Conservation (phyloP, 148 eudicot genomes). For the Spergularia bocconei region DNA sequence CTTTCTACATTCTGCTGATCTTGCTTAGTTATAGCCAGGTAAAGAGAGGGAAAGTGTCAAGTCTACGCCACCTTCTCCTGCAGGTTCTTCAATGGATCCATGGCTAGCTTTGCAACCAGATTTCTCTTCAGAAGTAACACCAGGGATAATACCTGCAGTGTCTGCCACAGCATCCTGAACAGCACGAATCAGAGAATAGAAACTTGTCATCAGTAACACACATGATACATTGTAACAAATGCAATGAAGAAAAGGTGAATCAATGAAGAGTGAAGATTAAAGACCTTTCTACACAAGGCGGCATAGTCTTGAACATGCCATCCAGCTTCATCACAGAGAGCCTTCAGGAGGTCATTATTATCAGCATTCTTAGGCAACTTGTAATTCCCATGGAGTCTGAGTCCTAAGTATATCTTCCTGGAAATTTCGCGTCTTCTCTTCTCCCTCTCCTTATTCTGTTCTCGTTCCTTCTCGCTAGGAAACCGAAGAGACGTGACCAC, state of each 20-base stretch:
- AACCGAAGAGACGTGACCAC: slow-evolving; percentile 34
- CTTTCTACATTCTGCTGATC: not conserved
- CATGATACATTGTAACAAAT: not conserved
- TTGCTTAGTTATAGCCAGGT: slow-evolving; percentile 22
- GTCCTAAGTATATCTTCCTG: slow-evolving; percentile 29
- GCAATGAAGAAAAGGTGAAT: not conserved
- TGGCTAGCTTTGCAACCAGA: slow-evolving; percentile 1
- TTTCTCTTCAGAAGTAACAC: slow-evolving; percentile 7
- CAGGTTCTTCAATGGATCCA: slow-evolving; percentile 16
- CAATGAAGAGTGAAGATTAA: not conserved
- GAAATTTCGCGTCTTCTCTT: slow-evolving; percentile 32
- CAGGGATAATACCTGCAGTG: not conserved
- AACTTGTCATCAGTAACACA: not conserved
- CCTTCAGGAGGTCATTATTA: slow-evolving; percentile 36
- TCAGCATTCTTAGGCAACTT: slow-evolving; percentile 37
- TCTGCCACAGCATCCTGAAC: slow-evolving; percentile 13
- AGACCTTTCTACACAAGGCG: slow-evolving; percentile 35
- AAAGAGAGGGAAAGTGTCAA: slow-evolving; percentile 29
- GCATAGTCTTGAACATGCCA: slow-evolving; percentile 44
- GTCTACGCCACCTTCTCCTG: slow-evolving; percentile 14
- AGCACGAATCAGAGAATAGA: not conserved
- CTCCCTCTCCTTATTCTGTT: slow-evolving; percentile 40
- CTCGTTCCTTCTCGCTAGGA: slow-evolving; percentile 38
- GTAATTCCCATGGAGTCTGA: slow-evolving; percentile 36
- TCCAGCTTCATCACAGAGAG: slow-evolving; percentile 43